Evolutionary conservation across 495 filamentous ascomycete species (phyloP).

Genomic region (Penicillium simplicissimum): DNA sequence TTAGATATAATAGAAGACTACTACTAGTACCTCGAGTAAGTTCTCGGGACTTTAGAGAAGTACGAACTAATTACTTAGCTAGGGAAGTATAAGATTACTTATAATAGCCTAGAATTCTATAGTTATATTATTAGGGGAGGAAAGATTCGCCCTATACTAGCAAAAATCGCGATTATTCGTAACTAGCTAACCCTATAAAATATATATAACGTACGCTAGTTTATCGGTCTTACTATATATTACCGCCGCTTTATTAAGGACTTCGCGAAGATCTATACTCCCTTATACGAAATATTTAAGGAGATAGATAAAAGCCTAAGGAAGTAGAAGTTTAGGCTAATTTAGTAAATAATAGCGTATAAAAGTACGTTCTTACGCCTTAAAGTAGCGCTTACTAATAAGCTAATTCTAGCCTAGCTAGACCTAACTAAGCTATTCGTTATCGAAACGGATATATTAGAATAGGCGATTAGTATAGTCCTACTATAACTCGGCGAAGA

Average conservation of each 20-base stretch:
- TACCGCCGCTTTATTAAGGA: too few relatives aligned
- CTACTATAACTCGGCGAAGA: not conserved
- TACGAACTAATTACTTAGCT: not conserved
- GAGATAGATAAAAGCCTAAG: not conserved
- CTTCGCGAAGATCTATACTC: not conserved
- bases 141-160: too few relatives aligned
- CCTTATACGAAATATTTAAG: not conserved
- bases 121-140: not conserved
- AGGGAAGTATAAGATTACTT: not conserved
- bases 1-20: not conserved
- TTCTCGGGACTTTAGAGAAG: not conserved
- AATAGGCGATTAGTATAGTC: slow-evolving; percentile 1
- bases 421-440: not conserved
- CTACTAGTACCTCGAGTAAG: slow-evolving; percentile 1
- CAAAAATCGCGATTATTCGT: too few relatives aligned
- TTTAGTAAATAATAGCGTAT: not conserved
- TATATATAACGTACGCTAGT: too few relatives aligned
- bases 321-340: slow-evolving; percentile 1
- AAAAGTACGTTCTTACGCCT: not conserved
- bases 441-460: not conserved
- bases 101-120: not conserved
- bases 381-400: not conserved
- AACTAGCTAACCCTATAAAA: too few relatives aligned
- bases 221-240: too few relatives aligned
- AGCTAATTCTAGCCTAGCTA: not conserved